Conservation (phyloP, 345 rosid genomes). For the Barbarea vulgaris region DNA sequence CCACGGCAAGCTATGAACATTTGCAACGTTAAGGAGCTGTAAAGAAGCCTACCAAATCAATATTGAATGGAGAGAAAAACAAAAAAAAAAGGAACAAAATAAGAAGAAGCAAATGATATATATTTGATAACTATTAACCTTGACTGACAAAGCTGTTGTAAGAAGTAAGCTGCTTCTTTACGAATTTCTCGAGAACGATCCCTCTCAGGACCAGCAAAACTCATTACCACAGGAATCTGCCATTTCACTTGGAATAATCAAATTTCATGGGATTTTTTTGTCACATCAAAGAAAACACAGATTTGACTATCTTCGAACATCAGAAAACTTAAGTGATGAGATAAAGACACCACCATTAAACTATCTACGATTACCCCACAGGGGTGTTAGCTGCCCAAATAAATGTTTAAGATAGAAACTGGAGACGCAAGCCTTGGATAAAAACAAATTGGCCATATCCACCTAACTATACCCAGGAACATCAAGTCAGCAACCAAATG, state of each 20-base stretch:
- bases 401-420: background rate
- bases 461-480: conserved; percentile 3
- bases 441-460: conserved; percentile 1
- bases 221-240: conserved; percentile 87
- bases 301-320: background rate
- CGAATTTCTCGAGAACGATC: conserved; percentile 80
- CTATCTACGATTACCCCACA: conserved; percentile 3
- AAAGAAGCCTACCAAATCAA: conserved; percentile 42
- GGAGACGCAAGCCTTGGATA: background rate
- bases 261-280: background rate
- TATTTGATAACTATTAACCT: conserved; percentile 54
- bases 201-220: conserved; percentile 73
- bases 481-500: conserved; percentile 18
- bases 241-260: conserved; percentile 28
- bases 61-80: background rate
- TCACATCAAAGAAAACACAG: background rate
- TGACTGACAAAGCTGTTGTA: conserved; percentile 96
- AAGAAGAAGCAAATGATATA: background rate
- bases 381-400: background rate
- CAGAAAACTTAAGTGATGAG: background rate
- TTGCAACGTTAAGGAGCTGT: conserved; percentile 95
- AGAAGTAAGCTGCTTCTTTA: conserved; percentile 91
- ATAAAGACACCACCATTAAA: background rate
- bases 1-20: conserved; percentile 98
- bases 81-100: background rate